Base-by-base conservation (phyloP, 345 rosid genomes). In the Gossypium rotundifolium region DNA sequence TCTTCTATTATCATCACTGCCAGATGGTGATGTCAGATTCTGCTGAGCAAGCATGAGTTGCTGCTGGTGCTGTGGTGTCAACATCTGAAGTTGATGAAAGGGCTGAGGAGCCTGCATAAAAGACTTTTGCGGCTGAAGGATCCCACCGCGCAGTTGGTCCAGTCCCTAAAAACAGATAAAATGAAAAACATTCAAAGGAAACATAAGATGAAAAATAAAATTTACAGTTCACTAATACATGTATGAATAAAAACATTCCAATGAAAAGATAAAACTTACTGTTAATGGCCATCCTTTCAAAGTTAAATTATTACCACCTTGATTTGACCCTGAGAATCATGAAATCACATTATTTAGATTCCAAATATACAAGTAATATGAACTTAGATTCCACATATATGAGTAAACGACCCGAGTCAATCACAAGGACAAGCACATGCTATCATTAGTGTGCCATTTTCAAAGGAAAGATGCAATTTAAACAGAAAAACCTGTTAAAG, bases 281-380 rank as follows among this genome's bases (percentile, higher is more conserved):
- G 93, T 86, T 64, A 94, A 90, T 3, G 98, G 98, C 93, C 96
- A 92, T 73, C 98, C 98, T 87, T 90, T 94, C 78, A 94, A 81
- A 51, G 98, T 88, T 79, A 94, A 84, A 87, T 90, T 92, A 81
- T 84, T 94, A 74, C 90, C 86, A 64, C 88, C 94, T 81, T 92
- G 98, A 84, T 85, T 92, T 78, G 97, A 88, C 78, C 98, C 98
- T 94, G 87, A 75, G 74, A 82, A 25, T 67, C 55, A 78, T n/a
- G 38, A 76, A 45, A 72, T 22, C 59, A 16, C 58, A 22, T 0
- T 1, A 45, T 23, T 65, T 4, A 55, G 22, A 16, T 54, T 23
- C 54, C 55, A 54, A 54, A 53, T 22, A n/a, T 11, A 53, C 17
- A 54, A 18, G 45, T 3, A 23, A 61, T 9, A 61, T 2, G 12